A percentile compares a stretch with the other conserved stretches of the same genome.
phyloP scores from a whole-genome alignment of 192 early-diverging fungal genomes.

The Pilaira anomala region DNA sequence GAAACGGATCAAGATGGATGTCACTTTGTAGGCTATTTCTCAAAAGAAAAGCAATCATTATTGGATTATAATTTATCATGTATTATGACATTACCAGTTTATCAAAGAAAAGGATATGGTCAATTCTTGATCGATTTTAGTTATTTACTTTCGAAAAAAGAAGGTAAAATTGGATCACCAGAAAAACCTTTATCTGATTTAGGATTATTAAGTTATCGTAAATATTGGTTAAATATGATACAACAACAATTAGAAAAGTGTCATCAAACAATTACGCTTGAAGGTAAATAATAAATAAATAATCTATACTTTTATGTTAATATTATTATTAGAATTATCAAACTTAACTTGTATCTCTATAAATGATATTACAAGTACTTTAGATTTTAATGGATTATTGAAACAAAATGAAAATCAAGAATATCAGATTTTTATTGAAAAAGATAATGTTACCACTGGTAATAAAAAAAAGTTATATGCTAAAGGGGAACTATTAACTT shows the following conservation, averaged over 20 bases:
- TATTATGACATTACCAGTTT: conserved; percentile 83
- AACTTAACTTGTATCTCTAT: conserved; percentile 67
- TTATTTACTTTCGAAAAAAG: conserved; percentile 78
- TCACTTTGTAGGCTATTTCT: conserved; percentile 97
- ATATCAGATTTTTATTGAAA: not conserved
- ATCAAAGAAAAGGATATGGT: conserved; percentile 91
- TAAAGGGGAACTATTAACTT: not conserved
- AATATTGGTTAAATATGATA: conserved; percentile 80
- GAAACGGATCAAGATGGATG: conserved; percentile 72
- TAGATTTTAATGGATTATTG: conserved; percentile 58
- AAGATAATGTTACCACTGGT: not conserved
- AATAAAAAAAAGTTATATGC: not conserved
- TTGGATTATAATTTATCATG: conserved; percentile 92
- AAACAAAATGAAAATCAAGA: not conserved
- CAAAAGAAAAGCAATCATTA: conserved; percentile 88
- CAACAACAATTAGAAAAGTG: conserved; percentile 60
- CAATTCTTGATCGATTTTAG: conserved; percentile 91
- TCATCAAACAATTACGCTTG: conserved; percentile 50
- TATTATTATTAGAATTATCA: conserved; percentile 53
- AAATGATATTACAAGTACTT: conserved; percentile 79
- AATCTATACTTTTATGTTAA: no score
- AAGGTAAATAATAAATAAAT: no score
- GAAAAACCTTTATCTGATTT: conserved; percentile 91
- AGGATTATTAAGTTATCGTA: conserved; percentile 81
- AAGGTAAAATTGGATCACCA: conserved; percentile 78